These are phyloP conservation scores for Ophiocordyceps polyrhachis-furcata DNA, from an alignment of 2,329 filamentous ascomycete genomes.

Conservation along the genomic window DNA sequence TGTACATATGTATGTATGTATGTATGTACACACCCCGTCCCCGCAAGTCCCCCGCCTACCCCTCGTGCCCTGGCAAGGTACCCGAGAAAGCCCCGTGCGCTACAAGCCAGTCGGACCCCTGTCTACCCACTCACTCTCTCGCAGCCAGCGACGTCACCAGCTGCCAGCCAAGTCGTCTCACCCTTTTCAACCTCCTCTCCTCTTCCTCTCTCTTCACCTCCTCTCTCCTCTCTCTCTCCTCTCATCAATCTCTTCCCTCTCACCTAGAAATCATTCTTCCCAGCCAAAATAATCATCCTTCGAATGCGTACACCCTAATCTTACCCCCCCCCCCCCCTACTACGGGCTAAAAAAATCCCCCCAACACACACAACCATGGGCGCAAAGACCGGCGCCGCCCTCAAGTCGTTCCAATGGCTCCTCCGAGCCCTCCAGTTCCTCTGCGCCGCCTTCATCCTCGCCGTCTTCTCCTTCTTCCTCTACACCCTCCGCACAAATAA, in stretches of 20 bases:
- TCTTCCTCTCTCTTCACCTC: neutral
- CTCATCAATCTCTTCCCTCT: neutral
- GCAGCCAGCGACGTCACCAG: neutral
- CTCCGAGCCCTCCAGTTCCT: constrained; percentile 58
- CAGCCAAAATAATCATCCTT: neutral
- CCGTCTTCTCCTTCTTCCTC: constrained; percentile 72
- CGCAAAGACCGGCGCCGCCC: constrained; percentile 23
- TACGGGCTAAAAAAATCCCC: neutral
- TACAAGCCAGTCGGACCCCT: neutral
- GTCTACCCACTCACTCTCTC: neutral
- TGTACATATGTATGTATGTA: neutral
- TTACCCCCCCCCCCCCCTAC: neutral
- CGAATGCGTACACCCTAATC: neutral
- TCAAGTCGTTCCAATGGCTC: constrained; percentile 52
- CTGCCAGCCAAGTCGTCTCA: neutral
- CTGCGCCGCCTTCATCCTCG: constrained; percentile 55
- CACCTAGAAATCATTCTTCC: too few species aligned
- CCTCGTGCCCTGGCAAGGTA: neutral
- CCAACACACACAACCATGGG: constrained; percentile 8
- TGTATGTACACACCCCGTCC: neutral
- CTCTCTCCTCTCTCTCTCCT: neutral
- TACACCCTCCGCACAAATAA: constrained; percentile 49
- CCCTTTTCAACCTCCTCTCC: neutral
- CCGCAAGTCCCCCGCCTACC: neutral
- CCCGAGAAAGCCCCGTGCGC: neutral